phyloP scores from a whole-genome alignment of 345 rosid genomes.

The Melaleuca quinquenervia region DNA sequence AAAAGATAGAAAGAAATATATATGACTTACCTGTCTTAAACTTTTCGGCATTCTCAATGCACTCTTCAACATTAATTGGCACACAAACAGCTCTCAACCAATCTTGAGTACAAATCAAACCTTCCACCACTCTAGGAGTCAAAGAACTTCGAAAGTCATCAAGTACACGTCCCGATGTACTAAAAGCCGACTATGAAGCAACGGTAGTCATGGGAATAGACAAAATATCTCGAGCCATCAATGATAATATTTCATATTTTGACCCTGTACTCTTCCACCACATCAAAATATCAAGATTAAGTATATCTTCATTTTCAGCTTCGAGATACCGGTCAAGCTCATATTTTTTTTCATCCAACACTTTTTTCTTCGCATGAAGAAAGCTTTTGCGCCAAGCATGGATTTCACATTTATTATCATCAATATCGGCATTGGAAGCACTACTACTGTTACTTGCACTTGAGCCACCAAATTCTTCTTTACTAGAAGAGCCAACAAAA shows the following conservation, averaged over 20 bases:
- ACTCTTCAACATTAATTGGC: neutral
- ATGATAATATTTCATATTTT: neutral
- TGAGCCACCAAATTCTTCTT: neutral
- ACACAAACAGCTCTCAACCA: neutral
- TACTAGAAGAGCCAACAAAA: neutral
- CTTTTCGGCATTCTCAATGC: too few relatives aligned
- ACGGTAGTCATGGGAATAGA: neutral
- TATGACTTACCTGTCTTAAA: too few relatives aligned
- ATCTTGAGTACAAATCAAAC: constrained; percentile 2
- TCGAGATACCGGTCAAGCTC: neutral
- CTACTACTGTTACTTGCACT: neutral
- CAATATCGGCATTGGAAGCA: neutral
- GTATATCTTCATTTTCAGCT: neutral
- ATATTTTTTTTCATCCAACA: neutral
- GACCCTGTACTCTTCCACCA: neutral
- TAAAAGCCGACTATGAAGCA: neutral
- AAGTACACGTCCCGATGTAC: neutral
- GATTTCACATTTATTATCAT: neutral
- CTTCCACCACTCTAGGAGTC: neutral
- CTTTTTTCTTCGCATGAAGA: neutral
- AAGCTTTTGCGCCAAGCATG: neutral
- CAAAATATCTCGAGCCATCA: neutral
- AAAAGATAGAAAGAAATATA: too few relatives aligned
- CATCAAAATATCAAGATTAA: neutral
- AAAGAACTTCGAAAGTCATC: neutral